Evolutionary conservation across 2,329 filamentous ascomycete genomes (phyloP).

Genomic region (Colletotrichum sp.): DNA sequence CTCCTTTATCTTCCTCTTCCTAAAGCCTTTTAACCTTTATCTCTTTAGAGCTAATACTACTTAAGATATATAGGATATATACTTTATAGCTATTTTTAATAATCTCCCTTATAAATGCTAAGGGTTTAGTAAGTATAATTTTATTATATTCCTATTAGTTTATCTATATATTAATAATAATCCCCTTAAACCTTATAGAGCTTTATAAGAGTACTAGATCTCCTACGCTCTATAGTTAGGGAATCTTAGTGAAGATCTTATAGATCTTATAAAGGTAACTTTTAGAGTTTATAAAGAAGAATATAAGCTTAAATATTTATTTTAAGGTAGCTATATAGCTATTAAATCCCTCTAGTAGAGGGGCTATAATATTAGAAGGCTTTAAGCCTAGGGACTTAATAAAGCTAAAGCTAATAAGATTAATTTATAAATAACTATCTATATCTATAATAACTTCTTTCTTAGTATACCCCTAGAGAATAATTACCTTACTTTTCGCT

Average conservation of each 20-base stretch:
- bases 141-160: neutral
- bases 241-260: neutral
- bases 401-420: neutral
- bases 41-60: neutral
- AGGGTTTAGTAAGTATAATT: neutral
- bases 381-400: neutral
- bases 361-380: neutral
- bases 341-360: neutral
- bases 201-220: neutral
- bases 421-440: neutral
- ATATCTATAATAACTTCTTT: neutral
- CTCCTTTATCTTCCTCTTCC: neutral
- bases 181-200: neutral
- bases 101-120: neutral
- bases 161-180: neutral
- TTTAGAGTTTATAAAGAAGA: neutral
- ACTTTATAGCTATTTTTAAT: neutral
- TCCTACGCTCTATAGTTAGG: neutral
- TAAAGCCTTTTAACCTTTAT: neutral
- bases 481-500: too few species aligned
- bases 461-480: accelerated
- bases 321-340: neutral
- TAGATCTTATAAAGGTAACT: neutral
- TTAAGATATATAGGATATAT: neutral
- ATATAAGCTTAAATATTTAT: neutral